Evolutionary conservation across 148 eudicot species (phyloP), one percentile per base, ranked within the genome.

Genomic region (Salicornia ramosissima): DNA sequence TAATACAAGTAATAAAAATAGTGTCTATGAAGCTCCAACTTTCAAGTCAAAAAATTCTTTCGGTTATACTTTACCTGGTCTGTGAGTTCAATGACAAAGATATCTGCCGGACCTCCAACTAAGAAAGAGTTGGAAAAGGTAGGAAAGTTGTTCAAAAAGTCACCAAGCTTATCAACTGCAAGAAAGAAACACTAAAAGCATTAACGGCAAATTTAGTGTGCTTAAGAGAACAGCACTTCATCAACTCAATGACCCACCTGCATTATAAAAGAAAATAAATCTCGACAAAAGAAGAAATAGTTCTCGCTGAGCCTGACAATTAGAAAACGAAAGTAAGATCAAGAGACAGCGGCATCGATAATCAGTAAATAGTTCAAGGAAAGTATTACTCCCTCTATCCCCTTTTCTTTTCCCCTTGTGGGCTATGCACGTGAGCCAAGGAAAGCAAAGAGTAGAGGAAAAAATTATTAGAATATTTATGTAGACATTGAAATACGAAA

Each of bases 211-310:
- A 61, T 62, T 21, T 50, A 46, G 30, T 16, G 50, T 34, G 58
- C 40, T 31, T 16, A 39, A 43, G 18, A 15, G 52, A 63, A 51
- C 22, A 70, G 34, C 30, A 39, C 25, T 24, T 24, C n/a, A 69
- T 51, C 22, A 46, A 22, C 39, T 53, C 21, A 36, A 51, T 70
- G 34, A 61, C 76, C 42, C 79, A 92, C 97, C 96, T 68, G 80
- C 78, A 69, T 87, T 67, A 73, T 92, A 92, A 71, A 89, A 83
- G 55, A 89, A 72, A 52, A 89, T 77, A 82, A 87, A 90, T 76
- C 96, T 86, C 33, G 98, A 90, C 13, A 93, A 78, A 49, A 93
- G 90, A 80, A 90, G 96, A 78, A 93, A 87, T 68, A 93, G 80
- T 80, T 90, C 90, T 70, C 88, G 77, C 79, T 88, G 96, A 60